Evolutionary conservation across 2,329 filamentous ascomycete species (phyloP).

Genomic region (Fusarium sp.): DNA sequence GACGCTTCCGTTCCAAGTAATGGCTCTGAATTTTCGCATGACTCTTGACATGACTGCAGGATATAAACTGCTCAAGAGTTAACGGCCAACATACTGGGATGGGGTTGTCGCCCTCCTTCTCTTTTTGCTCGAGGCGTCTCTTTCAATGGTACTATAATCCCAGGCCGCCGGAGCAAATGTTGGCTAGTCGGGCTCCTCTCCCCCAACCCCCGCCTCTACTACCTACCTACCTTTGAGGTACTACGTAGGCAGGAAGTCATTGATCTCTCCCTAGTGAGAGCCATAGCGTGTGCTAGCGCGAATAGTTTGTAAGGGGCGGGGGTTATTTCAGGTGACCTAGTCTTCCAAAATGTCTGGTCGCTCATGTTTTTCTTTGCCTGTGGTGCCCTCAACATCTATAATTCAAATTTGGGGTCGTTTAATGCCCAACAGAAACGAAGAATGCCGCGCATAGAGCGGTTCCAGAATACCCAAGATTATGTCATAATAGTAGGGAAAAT

Average conservation of each 20-base stretch:
- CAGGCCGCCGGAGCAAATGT: conserved; percentile 18
- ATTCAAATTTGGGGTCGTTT: background rate
- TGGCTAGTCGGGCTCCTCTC: conserved; percentile 11
- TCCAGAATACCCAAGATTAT: background rate
- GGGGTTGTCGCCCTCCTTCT: conserved; percentile 14
- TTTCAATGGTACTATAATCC: conserved; percentile 8
- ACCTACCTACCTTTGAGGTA: background rate
- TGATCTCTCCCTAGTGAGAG: conserved; percentile 7
- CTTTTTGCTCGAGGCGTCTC: conserved; percentile 2
- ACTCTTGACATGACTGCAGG: background rate
- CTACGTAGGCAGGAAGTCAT: background rate
- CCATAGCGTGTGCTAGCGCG: conserved; percentile 22
- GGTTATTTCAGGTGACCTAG: conserved; percentile 5
- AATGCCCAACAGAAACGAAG: background rate
- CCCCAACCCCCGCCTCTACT: conserved; percentile 9
- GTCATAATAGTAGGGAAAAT: conserved; percentile 7
- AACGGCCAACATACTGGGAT: background rate
- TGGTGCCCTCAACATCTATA: background rate
- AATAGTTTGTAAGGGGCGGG: conserved; percentile 6
- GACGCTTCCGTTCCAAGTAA: conserved; percentile 24
- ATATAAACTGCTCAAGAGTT: conserved; percentile 1
- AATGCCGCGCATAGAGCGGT: conserved; percentile 11
- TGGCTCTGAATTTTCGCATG: conserved; percentile 7
- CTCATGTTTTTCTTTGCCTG: background rate
- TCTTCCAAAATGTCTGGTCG: background rate